Percentiles rank a stretch among this genome's conserved stretches.
These are phyloP conservation scores for Piper betle DNA, from an alignment of 164 flowering plant species.

Conservation along the genomic window DNA sequence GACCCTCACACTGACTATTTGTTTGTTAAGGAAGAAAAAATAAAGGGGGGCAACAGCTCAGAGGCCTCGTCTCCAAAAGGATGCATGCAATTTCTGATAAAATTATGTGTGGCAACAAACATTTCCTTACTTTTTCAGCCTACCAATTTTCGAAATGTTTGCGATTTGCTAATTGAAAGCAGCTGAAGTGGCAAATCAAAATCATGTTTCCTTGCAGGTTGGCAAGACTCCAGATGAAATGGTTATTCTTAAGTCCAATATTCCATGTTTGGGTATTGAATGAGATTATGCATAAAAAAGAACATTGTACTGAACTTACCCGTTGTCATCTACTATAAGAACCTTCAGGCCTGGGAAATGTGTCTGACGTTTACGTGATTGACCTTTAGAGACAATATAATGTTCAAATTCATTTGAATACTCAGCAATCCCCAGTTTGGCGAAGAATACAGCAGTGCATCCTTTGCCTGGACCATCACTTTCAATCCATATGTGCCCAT, in stretches of 20 bases:
- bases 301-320: slow-evolving; percentile 26
- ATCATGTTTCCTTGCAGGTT: too few species aligned
- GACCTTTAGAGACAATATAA: slow-evolving; percentile 21
- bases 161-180: too few species aligned
- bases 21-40: too few species aligned
- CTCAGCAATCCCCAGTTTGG: slow-evolving; percentile 31
- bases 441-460: slow-evolving; percentile 25
- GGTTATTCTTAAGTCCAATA: neutral
- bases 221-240: too few species aligned
- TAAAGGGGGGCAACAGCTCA: too few species aligned
- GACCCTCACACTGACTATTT: too few species aligned
- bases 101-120: too few species aligned
- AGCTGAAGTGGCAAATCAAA: too few species aligned
- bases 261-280: neutral
- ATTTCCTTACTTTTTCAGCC: too few species aligned
- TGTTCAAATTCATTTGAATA: slow-evolving; percentile 31
- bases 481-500: slow-evolving; percentile 62
- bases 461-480: slow-evolving; percentile 59
- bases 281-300: neutral
- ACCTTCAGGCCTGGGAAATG: slow-evolving; percentile 62
- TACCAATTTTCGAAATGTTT: too few species aligned
- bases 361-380: slow-evolving; percentile 24
- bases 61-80: too few species aligned
- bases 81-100: too few species aligned
- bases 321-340: slow-evolving; percentile 65